Percentiles rank a stretch among this genome's conserved stretches.
Conservation (phyloP, 495 filamentous ascomycete genomes). For the Eremomyces bilateralis region DNA sequence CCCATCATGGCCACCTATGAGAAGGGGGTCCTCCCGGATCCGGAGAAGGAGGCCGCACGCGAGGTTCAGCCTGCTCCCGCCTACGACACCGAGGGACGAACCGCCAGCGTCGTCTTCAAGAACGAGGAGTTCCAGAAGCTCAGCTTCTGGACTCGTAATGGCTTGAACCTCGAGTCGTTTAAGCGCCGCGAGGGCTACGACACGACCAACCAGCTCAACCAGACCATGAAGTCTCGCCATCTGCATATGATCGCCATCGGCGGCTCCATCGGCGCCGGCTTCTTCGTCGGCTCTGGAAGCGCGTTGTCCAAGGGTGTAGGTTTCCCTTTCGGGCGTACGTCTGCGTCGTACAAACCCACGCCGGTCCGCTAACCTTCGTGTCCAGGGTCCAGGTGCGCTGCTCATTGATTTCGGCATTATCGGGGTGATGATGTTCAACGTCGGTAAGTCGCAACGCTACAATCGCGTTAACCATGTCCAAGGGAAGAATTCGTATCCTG, state of each 20-base stretch:
- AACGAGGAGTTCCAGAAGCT: too few species aligned
- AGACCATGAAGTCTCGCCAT: conserved; percentile 21
- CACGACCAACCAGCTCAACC: conserved; percentile 11
- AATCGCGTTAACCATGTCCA: neutral
- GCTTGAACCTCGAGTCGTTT: too few species aligned
- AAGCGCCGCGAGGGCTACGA: too few species aligned
- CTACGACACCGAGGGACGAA: too few species aligned
- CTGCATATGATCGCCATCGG: conserved; percentile 32
- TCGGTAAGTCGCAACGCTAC: too few species aligned
- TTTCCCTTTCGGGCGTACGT: conserved; percentile 2
- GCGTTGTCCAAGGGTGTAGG: conserved; percentile 17
- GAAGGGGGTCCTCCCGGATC: too few species aligned
- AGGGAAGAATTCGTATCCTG: neutral
- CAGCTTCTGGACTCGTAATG: too few species aligned
- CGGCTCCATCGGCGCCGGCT: conserved; percentile 18
- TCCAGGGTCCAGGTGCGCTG: conserved; percentile 12
- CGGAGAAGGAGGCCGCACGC: too few species aligned
- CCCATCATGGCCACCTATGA: too few species aligned
- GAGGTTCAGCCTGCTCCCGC: too few species aligned
- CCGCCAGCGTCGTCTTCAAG: too few species aligned
- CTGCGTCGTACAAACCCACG: neutral
- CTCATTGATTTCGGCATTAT: conserved; percentile 28
- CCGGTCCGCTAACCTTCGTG: too few species aligned
- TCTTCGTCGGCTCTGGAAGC: conserved; percentile 17
- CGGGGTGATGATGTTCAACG: conserved; percentile 30